phyloP scores from a whole-genome alignment of 1,139 yeast species.

The Debaryomyces singareniensis region DNA sequence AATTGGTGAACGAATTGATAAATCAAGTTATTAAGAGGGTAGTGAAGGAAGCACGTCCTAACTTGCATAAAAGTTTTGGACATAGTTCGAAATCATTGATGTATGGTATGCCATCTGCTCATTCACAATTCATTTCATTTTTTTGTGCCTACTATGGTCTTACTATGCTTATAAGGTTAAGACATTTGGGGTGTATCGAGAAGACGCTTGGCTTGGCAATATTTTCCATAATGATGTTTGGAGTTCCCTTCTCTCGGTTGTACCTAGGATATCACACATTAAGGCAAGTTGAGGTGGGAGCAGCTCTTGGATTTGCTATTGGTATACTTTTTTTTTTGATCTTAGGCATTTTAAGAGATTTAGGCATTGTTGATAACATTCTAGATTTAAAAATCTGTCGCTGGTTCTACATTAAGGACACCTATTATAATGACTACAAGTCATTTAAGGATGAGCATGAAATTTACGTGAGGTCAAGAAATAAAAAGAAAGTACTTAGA shows the following conservation, averaged over 20 bases:
- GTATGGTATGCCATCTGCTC: constrained; percentile 97
- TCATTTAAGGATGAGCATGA: constrained; percentile 32
- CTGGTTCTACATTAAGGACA: constrained; percentile 51
- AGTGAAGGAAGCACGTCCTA: constrained; percentile 73
- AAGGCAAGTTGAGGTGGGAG: constrained; percentile 72
- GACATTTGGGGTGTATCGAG: constrained; percentile 13
- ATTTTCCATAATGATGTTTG: constrained; percentile 24
- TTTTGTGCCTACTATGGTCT: constrained; percentile 61
- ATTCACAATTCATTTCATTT: constrained; percentile 92
- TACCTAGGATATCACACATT: constrained; percentile 72
- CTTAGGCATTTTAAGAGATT: constrained; percentile 47
- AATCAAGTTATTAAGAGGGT: constrained; percentile 63
- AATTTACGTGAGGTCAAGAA: neutral
- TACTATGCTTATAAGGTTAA: constrained; percentile 23
- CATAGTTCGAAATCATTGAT: constrained; percentile 46
- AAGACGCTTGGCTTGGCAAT: constrained; percentile 17
- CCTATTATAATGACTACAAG: constrained; percentile 38
- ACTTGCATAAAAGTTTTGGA: constrained; percentile 46
- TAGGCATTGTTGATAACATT: constrained; percentile 57
- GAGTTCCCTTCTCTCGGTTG: constrained; percentile 71
- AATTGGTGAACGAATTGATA: constrained; percentile 65
- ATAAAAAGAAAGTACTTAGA: neutral
- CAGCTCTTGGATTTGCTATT: constrained; percentile 50
- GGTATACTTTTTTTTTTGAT: constrained; percentile 56
- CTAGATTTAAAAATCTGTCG: constrained; percentile 42